These are phyloP conservation scores for Venturia effusa DNA, from an alignment of 2,329 filamentous ascomycete genomes.

Conservation along the genomic window DNA sequence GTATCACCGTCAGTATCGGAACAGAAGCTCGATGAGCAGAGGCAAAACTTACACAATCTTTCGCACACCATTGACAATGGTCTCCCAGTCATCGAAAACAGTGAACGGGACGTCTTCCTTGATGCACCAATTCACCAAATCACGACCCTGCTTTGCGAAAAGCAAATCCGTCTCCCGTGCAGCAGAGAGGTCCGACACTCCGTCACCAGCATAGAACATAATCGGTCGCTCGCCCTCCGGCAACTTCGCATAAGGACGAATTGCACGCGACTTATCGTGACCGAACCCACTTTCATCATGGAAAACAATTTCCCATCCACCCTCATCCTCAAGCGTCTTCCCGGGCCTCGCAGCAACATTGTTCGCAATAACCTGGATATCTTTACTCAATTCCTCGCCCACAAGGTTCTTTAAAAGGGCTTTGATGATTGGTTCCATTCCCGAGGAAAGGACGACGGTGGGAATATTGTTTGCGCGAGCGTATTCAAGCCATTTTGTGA, in stretches of 20 bases:
- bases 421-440: conserved; percentile 86
- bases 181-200: conserved; percentile 84
- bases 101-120: conserved; percentile 78
- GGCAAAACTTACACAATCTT: conserved; percentile 45
- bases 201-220: conserved; percentile 91
- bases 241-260: conserved; percentile 73
- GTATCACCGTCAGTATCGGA: background rate
- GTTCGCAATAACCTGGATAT: conserved; percentile 88
- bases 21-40: background rate
- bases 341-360: conserved; percentile 56
- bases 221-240: conserved; percentile 59
- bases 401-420: conserved; percentile 71
- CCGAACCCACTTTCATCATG: conserved; percentile 84
- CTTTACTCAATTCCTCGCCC: conserved; percentile 64
- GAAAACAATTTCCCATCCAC: conserved; percentile 80
- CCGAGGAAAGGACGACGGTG: conserved; percentile 81
- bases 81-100: conserved; percentile 73
- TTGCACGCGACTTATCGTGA: conserved; percentile 93
- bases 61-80: conserved; percentile 66
- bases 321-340: conserved; percentile 65
- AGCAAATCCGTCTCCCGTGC: conserved; percentile 86
- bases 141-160: conserved; percentile 85
- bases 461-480: conserved; percentile 72
- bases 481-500: conserved; percentile 82
- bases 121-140: conserved; percentile 80